Evolutionary conservation across 192 early-diverging fungal species (phyloP), one percentile per base, ranked within the genome.

Genomic region (Neocallimastix lanati): DNA sequence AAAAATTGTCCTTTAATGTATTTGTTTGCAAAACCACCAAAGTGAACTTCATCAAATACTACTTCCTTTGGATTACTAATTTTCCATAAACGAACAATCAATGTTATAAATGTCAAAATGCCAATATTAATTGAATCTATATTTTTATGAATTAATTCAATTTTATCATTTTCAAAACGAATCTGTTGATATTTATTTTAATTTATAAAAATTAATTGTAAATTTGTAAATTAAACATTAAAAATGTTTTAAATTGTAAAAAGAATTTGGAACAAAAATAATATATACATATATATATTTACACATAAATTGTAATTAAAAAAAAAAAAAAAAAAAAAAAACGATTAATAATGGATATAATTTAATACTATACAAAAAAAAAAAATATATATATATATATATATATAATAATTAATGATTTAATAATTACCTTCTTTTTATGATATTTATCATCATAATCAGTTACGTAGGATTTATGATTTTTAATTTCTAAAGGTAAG

Each of bases 1-100:
- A 92, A 97, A 87, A 96, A 99, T 28, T 89, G 85, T 15, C 94
- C 84, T 15, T 90, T 88, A 29, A 99, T 82, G 79, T 99, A 99
- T 87, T 93, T 95, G 15, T 90, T 91, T 21, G 95, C 95, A 83
- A 99, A 99, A 84, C 98, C 98, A 78, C 97, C 97, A 88, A 99
- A 99, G 83, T 99, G 97, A 13, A 98, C 96, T 82, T 99, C 97
- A 83, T 99, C 97, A 84, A 99, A 99, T 21, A 50, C 40, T 21
- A 50, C 40, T 50, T 50, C 2, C 18, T 50, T 50, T 50, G 40
- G 40, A 21, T 50, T 50, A 50, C 18, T 50, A 21, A 50, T 50
- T 35, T 77, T 77, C 77, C 77, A 77, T 29, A 77, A 77, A 25
- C 77, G 77, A 4, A 50, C 18, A 4, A 50, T 50, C 21, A 50